Conservation (phyloP, 257 asterid genomes). For the Salvia rosmarinus region DNA sequence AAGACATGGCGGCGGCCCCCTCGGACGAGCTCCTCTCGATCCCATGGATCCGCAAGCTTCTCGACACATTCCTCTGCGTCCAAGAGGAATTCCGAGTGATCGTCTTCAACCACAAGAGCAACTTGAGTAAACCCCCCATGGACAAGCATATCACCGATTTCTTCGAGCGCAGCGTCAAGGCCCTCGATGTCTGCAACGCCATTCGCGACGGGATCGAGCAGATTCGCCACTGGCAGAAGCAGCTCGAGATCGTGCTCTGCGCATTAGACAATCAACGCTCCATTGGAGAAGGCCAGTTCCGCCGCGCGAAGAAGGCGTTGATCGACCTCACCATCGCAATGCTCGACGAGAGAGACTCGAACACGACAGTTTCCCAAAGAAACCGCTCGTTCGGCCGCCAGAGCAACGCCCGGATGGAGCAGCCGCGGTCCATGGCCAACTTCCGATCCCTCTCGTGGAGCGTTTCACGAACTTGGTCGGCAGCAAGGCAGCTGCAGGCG, state of each 20-base stretch:
- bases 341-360: constrained; percentile 72
- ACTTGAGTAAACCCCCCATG: too few species aligned
- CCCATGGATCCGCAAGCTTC: constrained; percentile 76
- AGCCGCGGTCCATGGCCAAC: constrained; percentile 53
- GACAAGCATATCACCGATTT: constrained; percentile 62
- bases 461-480: too few species aligned
- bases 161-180: constrained; percentile 84
- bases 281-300: constrained; percentile 91
- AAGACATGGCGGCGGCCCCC: constrained; percentile 45
- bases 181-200: too few species aligned
- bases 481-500: too few species aligned
- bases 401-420: constrained; percentile 41
- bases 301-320: constrained; percentile 72
- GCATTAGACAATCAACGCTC: too few species aligned
- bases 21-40: constrained; percentile 64
- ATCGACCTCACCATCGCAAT: constrained; percentile 58
- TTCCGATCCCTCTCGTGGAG: too few species aligned
- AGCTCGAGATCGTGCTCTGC: too few species aligned
- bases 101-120: too few species aligned
- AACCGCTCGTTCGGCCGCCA: too few species aligned
- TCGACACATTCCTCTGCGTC: constrained; percentile 68
- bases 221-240: too few species aligned
- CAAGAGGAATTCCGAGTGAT: constrained; percentile 94
- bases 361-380: too few species aligned
- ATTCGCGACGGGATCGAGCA: too few species aligned